Conservation (phyloP, 768 basidiomycete species). For the Pleurotus giganteus region DNA sequence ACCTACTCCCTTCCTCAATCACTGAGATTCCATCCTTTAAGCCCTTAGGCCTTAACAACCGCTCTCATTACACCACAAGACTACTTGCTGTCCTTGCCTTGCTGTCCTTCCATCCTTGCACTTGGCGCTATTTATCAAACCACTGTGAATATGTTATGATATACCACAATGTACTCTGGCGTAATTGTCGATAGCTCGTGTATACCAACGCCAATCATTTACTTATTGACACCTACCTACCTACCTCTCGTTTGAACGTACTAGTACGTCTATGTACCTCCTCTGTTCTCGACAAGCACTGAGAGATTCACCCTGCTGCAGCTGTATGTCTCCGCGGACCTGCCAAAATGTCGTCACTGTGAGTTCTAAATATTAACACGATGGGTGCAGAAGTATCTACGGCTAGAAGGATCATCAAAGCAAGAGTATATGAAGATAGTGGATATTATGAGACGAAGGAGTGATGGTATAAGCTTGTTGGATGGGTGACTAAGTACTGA, state of each 20-base stretch:
- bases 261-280: background rate
- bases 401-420: background rate
- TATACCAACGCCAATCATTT: constrained; percentile 4
- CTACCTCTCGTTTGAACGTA: background rate
- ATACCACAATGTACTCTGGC: constrained; percentile 4
- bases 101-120: background rate
- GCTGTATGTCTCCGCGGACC: background rate
- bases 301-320: background rate
- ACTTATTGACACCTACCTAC: background rate
- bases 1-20: constrained; percentile 35
- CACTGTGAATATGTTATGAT: constrained; percentile 3
- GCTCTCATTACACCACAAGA: too few relatives aligned
- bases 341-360: background rate
- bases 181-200: constrained; percentile 1
- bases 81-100: too few relatives aligned
- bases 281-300: background rate
- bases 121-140: background rate
- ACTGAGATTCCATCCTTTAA: constrained; percentile 12
- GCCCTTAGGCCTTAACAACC: constrained; percentile 1
- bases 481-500: background rate
- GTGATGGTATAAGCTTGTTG: background rate
- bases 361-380: background rate
- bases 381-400: background rate
- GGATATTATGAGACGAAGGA: background rate
- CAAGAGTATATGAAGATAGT: background rate